A percentile compares a stretch with the other conserved stretches of the same genome.
Evolutionary conservation across 1,284 basidiomycete species (phyloP).

Genomic region (Neolentinus lepideus): DNA sequence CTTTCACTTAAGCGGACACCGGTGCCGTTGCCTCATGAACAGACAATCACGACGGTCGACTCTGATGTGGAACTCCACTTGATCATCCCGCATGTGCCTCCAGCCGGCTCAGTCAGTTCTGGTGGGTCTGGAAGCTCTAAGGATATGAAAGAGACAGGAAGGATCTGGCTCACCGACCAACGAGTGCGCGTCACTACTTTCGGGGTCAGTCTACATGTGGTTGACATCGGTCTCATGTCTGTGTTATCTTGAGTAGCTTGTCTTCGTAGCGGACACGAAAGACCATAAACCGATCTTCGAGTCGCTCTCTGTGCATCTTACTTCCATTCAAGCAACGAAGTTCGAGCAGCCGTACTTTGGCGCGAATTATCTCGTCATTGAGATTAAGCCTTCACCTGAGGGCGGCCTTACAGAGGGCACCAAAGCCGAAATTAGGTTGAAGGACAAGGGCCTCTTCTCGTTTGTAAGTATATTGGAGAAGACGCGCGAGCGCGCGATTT

Average conservation of each 20-base stretch:
- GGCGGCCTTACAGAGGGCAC: conserved; percentile 62
- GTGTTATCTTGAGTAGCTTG: conserved; percentile 37
- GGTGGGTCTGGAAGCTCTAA: conserved; percentile 46
- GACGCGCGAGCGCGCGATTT: conserved; percentile 64
- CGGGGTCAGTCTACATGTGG: background rate
- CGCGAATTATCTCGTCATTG: conserved; percentile 59
- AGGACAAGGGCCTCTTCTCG: conserved; percentile 61
- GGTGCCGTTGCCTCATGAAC: conserved; percentile 59
- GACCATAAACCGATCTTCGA: conserved; percentile 37
- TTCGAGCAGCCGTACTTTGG: conserved; percentile 72
- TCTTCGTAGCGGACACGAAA: conserved; percentile 44
- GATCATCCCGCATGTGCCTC: conserved; percentile 45
- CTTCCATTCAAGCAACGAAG: conserved; percentile 54
- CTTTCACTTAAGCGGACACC: conserved; percentile 49
- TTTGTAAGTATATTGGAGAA: conserved; percentile 69
- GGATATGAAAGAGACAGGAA: conserved; percentile 54
- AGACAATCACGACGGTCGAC: conserved; percentile 46
- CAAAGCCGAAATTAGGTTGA: conserved; percentile 58
- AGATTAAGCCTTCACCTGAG: conserved; percentile 54
- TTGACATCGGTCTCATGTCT: conserved; percentile 2
- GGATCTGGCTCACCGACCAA: conserved; percentile 60
- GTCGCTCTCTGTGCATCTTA: conserved; percentile 52
- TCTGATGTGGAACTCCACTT: conserved; percentile 52
- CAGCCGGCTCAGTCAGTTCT: conserved; percentile 30
- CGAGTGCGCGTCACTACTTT: conserved; percentile 38